Evolutionary conservation across 2,329 filamentous ascomycete species (phyloP).

Genomic region (Parasarocladium wereldwijsianum): DNA sequence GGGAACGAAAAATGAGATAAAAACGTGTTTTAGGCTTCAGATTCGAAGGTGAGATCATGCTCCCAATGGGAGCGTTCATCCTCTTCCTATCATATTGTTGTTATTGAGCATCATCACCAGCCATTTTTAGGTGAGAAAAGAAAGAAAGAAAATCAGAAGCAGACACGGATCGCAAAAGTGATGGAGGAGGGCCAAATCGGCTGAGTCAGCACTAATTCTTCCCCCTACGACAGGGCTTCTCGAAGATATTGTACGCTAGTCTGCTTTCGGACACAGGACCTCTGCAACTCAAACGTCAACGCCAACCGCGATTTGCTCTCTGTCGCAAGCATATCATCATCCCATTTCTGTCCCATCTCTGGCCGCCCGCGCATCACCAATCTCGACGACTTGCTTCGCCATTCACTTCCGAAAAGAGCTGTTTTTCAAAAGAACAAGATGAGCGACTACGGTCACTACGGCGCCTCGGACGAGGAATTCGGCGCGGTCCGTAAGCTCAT

Average conservation of each 20-base stretch:
- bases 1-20: too few species aligned
- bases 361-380: background rate
- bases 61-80: slow-evolving; percentile 39
- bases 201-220: too few species aligned
- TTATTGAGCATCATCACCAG: slow-evolving; percentile 46
- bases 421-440: slow-evolving; percentile 28
- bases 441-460: slow-evolving; percentile 57
- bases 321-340: background rate
- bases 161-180: too few species aligned
- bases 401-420: too few species aligned
- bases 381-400: background rate
- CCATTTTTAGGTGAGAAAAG: slow-evolving; percentile 23
- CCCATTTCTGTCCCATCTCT: background rate
- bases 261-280: too few species aligned
- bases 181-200: too few species aligned
- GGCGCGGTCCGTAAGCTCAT: slow-evolving; percentile 68
- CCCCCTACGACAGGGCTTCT: too few species aligned
- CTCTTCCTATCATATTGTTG: slow-evolving; percentile 54
- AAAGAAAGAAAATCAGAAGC: too few species aligned
- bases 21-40: slow-evolving; percentile 45
- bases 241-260: too few species aligned
- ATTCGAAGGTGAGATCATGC: slow-evolving; percentile 49
- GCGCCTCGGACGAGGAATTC: slow-evolving; percentile 67
- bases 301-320: too few species aligned
- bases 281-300: too few species aligned